Evolutionary conservation across 1,284 basidiomycete genomes (phyloP), one percentile per base, ranked within the genome.

Genomic region (Moesziomyces antarcticus): DNA sequence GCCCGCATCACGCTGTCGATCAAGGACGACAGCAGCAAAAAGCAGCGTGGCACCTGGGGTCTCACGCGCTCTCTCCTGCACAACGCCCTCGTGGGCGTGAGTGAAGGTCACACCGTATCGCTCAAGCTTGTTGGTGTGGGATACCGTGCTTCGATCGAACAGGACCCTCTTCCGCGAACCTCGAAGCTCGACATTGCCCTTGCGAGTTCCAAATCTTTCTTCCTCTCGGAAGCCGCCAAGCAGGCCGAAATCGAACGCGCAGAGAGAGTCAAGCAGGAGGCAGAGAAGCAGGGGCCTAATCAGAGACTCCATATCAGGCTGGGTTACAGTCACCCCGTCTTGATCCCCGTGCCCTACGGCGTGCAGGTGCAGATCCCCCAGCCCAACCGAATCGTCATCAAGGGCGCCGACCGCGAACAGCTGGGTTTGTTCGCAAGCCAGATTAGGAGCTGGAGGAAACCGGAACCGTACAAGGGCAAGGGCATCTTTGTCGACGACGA

Each of bases 51-150:
- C 50, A 90, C 93, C 86, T 99, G 96, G 96, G 96, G 96, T 13
- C 89, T 93, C 44, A 96, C 93, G 3, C 90, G 96, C 50, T 92
- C 93, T 0, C 88, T 95, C 63, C 91, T 97, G 81, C 87, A 88
- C 73, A 99, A 99, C 82, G 95, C 95, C 18, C 89, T 98, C 70
- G 87, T 87, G 18, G 97, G 97, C 51, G 94, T 98, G 86, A 91
- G 92, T 1, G 88, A 91, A 68, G 95, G 95, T 1, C 98, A 94
- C 86, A 88, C 88, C 0, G 88, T 93, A 9, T 90, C 92, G 14
- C 85, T 99, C 21, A 91, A 91, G 74, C 89, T 99, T 61, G 96
- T 98, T 63, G 97, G 96, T 40, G 95, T 99, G 43, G 96, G 96
- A 2, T 99, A 94, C 86, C 88, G 96, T 82, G 95, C 91, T 3